Conservation (phyloP, 139 green algal species). For the Coelastrella sp. region DNA sequence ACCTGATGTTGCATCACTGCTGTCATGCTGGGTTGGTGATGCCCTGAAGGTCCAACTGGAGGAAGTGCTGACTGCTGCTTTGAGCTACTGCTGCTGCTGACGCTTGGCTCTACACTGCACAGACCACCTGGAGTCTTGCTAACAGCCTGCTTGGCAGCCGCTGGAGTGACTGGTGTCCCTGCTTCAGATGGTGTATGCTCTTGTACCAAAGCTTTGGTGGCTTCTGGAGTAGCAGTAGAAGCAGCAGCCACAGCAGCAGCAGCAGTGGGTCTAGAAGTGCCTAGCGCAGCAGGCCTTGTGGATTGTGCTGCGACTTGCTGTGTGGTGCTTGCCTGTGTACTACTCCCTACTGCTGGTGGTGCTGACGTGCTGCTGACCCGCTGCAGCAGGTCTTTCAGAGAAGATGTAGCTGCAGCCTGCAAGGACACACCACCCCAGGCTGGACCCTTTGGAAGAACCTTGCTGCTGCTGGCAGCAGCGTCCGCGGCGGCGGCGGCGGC, state of each 20-base stretch:
- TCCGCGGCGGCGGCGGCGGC: neutral
- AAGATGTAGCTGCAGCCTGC: neutral
- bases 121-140: neutral
- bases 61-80: too few species aligned
- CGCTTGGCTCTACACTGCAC: too few species aligned
- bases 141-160: neutral
- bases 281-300: too few species aligned
- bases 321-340: neutral
- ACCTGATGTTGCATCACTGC: neutral
- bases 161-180: neutral
- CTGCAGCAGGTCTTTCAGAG: constrained; percentile 11
- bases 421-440: constrained; percentile 50
- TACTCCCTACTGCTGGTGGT: neutral
- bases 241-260: neutral
- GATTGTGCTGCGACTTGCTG: too few species aligned
- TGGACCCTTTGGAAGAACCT: constrained; percentile 35
- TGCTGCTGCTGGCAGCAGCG: constrained; percentile 29
- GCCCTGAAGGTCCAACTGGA: too few species aligned
- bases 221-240: neutral
- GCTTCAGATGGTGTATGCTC: neutral
- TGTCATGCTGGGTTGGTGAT: too few species aligned
- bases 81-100: neutral
- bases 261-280: too few species aligned
- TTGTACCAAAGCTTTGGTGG: too few species aligned
- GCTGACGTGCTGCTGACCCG: constrained; percentile 10